phyloP scores from a whole-genome alignment of 805 yeast species.

The Komagataella pastoris region DNA sequence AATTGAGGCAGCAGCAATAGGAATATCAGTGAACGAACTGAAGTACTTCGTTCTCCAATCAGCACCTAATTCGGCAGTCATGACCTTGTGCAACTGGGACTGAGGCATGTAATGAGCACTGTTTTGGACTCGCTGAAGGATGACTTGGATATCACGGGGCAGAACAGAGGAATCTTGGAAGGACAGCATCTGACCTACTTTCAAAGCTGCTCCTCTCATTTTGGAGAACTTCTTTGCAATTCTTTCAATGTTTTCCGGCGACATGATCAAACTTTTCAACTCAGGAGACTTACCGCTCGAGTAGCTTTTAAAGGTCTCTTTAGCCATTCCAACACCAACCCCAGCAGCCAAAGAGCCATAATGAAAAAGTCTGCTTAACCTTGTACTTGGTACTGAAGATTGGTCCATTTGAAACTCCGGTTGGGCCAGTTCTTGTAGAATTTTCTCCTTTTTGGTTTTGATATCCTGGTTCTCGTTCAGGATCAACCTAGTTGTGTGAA shows the following conservation, averaged over 20 bases:
- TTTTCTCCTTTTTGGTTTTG: background rate
- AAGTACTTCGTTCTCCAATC: conserved; percentile 64
- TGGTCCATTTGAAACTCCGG: conserved; percentile 35
- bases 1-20: conserved; percentile 94
- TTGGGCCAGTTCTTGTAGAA: conserved; percentile 19
- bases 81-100: conserved; percentile 67
- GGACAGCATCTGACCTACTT: conserved; percentile 92
- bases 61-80: conserved; percentile 61
- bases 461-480: background rate
- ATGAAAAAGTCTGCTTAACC: conserved; percentile 83
- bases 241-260: conserved; percentile 75
- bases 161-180: conserved; percentile 82
- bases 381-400: conserved; percentile 74
- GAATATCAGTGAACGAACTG: conserved; percentile 68
- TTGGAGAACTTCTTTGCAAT: conserved; percentile 79
- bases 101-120: conserved; percentile 96
- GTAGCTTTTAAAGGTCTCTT: conserved; percentile 60
- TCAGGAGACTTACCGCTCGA: conserved; percentile 39
- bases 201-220: conserved; percentile 98
- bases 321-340: conserved; percentile 72
- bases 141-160: conserved; percentile 74
- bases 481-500: conserved; percentile 5
- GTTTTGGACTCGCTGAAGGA: conserved; percentile 77
- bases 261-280: conserved; percentile 48
- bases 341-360: conserved; percentile 90